These are phyloP conservation scores for Fimicolochytrium jonesii DNA, from an alignment of 192 early-diverging fungal genomes.

Conservation along the genomic window DNA sequence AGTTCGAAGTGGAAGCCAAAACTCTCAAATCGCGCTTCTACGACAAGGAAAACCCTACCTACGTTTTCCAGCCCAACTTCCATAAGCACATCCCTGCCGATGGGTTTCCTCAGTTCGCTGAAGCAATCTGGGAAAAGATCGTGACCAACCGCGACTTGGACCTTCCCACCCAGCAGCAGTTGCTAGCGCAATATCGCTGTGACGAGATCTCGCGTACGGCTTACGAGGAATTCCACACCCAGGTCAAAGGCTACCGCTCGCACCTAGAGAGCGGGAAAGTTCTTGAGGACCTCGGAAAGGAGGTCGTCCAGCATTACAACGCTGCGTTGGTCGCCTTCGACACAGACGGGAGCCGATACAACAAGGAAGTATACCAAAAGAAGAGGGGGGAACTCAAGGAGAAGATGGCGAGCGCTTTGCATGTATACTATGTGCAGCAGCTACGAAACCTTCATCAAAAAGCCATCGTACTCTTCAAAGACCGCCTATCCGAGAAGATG, in stretches of 20 bases:
- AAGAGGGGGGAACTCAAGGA: slow-evolving; percentile 79
- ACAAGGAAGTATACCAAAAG: slow-evolving; percentile 78
- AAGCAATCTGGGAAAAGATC: slow-evolving; percentile 95
- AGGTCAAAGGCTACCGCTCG: slow-evolving; percentile 58
- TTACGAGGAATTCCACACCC: slow-evolving; percentile 64
- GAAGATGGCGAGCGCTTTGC: slow-evolving; percentile 71
- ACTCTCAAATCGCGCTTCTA: slow-evolving; percentile 58
- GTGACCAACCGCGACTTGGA: slow-evolving; percentile 93
- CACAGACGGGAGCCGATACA: slow-evolving; percentile 84
- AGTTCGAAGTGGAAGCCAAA: slow-evolving; percentile 52
- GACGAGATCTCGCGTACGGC: slow-evolving; percentile 85
- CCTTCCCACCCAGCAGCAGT: slow-evolving; percentile 95
- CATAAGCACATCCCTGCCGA: slow-evolving; percentile 93
- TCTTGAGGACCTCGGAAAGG: slow-evolving; percentile 67
- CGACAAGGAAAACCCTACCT: slow-evolving; percentile 62
- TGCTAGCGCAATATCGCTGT: slow-evolving; percentile 96
- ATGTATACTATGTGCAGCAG: slow-evolving; percentile 79
- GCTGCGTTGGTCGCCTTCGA: slow-evolving; percentile 67
- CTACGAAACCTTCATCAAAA: slow-evolving; percentile 80
- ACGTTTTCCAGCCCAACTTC: slow-evolving; percentile 80
- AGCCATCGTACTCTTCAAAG: slow-evolving; percentile 64
- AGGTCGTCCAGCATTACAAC: slow-evolving; percentile 52
- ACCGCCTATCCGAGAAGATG: slow-evolving; percentile 48
- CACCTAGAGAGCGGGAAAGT: slow-evolving; percentile 77
- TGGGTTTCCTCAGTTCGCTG: slow-evolving; percentile 89